Conservation (phyloP, 2,329 filamentous ascomycete species). For the Chaetomiaceae sp. region DNA sequence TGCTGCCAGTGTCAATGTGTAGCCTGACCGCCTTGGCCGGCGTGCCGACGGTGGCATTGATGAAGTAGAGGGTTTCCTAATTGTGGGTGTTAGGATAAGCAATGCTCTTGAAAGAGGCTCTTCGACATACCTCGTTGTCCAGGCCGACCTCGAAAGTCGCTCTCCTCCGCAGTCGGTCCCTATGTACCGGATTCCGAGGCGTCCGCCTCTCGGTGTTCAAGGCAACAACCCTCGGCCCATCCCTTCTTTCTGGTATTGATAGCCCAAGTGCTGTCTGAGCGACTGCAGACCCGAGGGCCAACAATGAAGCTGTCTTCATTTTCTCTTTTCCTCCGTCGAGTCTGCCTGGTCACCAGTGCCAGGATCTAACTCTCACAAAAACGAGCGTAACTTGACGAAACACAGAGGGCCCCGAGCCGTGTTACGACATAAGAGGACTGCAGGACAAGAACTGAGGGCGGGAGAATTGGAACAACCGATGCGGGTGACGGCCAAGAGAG, state of each 20-base stretch:
- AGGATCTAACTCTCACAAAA: background rate
- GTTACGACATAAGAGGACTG: background rate
- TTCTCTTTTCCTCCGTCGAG: no score
- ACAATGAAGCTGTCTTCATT: slow-evolving; percentile 35
- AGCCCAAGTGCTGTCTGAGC: slow-evolving; percentile 27
- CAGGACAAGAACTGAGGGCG: no score
- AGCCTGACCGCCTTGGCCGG: slow-evolving; percentile 53
- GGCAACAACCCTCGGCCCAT: slow-evolving; percentile 42
- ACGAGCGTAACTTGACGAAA: slow-evolving; percentile 1
- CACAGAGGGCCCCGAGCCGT: background rate
- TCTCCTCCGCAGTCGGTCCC: slow-evolving; percentile 44
- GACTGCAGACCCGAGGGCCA: slow-evolving; percentile 30
- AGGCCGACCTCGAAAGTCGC: slow-evolving; percentile 41
- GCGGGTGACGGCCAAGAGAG: slow-evolving; percentile 1
- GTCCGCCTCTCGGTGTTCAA: slow-evolving; percentile 40
- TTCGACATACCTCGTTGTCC: slow-evolving; percentile 52
- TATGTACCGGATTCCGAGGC: slow-evolving; percentile 38
- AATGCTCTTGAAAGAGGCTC: no score
- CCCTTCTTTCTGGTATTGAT: slow-evolving; percentile 29
- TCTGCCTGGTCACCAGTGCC: background rate
- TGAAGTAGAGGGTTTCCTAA: slow-evolving; percentile 60
- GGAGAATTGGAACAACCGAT: no score
- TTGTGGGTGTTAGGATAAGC: slow-evolving; percentile 6
- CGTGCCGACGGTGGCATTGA: slow-evolving; percentile 59
- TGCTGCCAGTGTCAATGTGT: slow-evolving; percentile 64